These are phyloP conservation scores for Solanum chaucha DNA, from an alignment of 257 asterid genomes.

Conservation along the genomic window DNA sequence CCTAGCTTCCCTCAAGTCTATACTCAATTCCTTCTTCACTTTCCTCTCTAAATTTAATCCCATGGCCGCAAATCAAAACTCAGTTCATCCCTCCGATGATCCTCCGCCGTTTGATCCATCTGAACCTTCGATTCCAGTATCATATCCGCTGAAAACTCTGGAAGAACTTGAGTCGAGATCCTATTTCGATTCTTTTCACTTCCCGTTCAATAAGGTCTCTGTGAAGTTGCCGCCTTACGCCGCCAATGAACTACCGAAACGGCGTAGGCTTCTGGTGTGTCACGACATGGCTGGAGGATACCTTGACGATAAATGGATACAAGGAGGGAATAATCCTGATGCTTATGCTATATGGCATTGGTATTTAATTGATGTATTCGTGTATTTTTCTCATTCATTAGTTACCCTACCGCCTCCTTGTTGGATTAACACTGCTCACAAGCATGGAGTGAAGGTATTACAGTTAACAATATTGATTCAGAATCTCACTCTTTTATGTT, in stretches of 20 bases:
- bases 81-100: slow-evolving; percentile 6
- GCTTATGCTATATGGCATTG: slow-evolving; percentile 94
- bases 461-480: not conserved
- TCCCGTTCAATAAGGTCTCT: slow-evolving; percentile 44
- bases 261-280: slow-evolving; percentile 74
- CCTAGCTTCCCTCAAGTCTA: slow-evolving; percentile 28
- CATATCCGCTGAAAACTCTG: slow-evolving; percentile 73
- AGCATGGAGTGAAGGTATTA: slow-evolving; percentile 81
- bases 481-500: not conserved
- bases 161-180: slow-evolving; percentile 70
- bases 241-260: slow-evolving; percentile 25
- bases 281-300: slow-evolving; percentile 95
- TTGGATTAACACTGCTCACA: slow-evolving; percentile 83
- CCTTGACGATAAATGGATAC: slow-evolving; percentile 65
- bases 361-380: slow-evolving; percentile 89
- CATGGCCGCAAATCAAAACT: not conserved
- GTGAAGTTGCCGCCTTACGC: slow-evolving; percentile 31
- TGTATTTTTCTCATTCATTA: slow-evolving; percentile 72
- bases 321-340: slow-evolving; percentile 63
- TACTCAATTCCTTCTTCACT: slow-evolving; percentile 25
- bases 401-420: slow-evolving; percentile 95
- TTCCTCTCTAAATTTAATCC: slow-evolving; percentile 9
- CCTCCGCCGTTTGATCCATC: slow-evolving; percentile 63
- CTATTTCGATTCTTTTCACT: slow-evolving; percentile 77
- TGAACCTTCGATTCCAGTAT: slow-evolving; percentile 51